Base-by-base conservation (phyloP, 768 basidiomycete species). In the Xerocomus potaroensis region DNA sequence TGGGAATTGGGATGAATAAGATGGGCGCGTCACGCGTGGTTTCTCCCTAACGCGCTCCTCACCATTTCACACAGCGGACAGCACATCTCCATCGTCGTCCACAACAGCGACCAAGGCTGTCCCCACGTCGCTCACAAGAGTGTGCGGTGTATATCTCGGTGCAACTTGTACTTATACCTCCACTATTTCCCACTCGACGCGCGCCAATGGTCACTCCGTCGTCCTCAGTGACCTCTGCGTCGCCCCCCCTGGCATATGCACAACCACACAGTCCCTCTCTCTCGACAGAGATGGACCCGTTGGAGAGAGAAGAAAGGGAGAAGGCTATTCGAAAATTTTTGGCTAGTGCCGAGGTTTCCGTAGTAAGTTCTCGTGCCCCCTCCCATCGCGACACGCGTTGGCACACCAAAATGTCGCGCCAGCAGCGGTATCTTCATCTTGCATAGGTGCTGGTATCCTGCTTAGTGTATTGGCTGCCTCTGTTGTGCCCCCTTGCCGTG, bases 161-260 rank as follows among this genome's bases (percentile, higher is more conserved):
- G 42, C 51, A 14, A 34, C 19, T 36, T 54, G 58, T 52, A 52
- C 51, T 55, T 57, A 53, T 43, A 29, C 54, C 42, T 22, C 10
- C n/a, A 9, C n/a, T 10, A 33, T 19, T 19, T 43, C 43, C 7
- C 41, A 36, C 10, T 46, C 24, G 65, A 59, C 66, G 66, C 64
- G 64, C 64, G 50, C 52, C 59, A 57, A 90, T 89, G 87, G 81
- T 85, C 59, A 83, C 87, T 31, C 84, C 88, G 47, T 80, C 84
- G 51, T 89, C 86, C 57, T 86, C 87, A 52, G 77, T 84, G 58
- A 90, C 88, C 63, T 88, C 87, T 48, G 81, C 84, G 59, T 91
- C 88, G 41, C 88, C 88, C 21, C 82, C 83, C 53, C 73, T 82
- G 64, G 67, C 77, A 62, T 85, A 78, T 72, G 71, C 80, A 48